These are phyloP conservation scores for Scedosporium aurantiacum DNA, from an alignment of 2,329 filamentous ascomycete species.

Conservation along the genomic window DNA sequence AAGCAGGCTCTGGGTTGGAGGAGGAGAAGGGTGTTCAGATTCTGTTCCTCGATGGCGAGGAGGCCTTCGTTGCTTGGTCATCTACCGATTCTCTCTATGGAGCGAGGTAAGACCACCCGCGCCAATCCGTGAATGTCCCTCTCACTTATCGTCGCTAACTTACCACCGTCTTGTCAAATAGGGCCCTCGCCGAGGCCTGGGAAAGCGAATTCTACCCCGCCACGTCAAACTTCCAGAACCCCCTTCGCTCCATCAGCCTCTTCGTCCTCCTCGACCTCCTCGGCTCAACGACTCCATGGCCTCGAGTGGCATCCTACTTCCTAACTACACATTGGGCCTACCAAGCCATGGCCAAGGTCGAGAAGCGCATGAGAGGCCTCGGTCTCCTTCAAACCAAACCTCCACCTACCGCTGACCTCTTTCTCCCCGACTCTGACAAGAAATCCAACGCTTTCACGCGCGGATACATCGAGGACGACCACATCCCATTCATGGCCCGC, in stretches of 20 bases:
- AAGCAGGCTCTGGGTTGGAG: conserved; percentile 41
- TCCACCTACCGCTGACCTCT: conserved; percentile 26
- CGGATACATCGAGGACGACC: conserved; percentile 67
- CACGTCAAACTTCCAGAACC: conserved; percentile 62
- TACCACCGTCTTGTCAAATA: conserved; percentile 11
- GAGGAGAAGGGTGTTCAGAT: conserved; percentile 80
- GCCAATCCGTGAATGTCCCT: not conserved
- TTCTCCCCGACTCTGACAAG: conserved; percentile 56
- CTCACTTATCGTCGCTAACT: not conserved
- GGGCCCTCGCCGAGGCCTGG: conserved; percentile 72
- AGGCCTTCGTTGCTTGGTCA: conserved; percentile 77
- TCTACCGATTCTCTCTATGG: conserved; percentile 80
- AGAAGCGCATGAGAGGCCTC: conserved; percentile 60
- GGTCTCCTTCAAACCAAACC: conserved; percentile 52
- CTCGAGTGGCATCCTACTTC: conserved; percentile 75
- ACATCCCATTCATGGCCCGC: conserved; percentile 76
- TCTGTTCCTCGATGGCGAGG: conserved; percentile 83
- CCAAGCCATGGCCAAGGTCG: conserved; percentile 59
- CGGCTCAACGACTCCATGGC: conserved; percentile 45
- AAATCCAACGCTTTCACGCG: conserved; percentile 27
- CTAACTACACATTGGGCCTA: conserved; percentile 91
- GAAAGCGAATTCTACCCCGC: conserved; percentile 57
- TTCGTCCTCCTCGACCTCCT: conserved; percentile 90
- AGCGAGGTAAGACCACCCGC: conserved; percentile 45
- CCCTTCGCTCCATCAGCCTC: conserved; percentile 68